Evolutionary conservation across 23 red algal species (phyloP).

Genomic region (Gracilaria gracilis): DNA sequence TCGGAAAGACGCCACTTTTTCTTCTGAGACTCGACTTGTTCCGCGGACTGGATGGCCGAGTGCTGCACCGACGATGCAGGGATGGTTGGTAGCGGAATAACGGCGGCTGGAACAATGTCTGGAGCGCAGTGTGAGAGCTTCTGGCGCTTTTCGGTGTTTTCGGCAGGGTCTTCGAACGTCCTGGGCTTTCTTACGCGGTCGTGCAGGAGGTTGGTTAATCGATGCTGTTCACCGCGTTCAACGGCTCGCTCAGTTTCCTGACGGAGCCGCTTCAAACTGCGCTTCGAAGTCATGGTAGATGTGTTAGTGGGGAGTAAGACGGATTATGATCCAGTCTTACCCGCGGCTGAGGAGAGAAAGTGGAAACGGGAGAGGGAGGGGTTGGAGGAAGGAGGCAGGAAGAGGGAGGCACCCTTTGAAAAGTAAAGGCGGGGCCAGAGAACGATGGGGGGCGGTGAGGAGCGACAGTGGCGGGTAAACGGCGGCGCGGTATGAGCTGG

Average conservation of each 20-base stretch:
- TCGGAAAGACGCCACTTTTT: conserved; percentile 47
- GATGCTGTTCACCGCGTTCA: conserved; percentile 32
- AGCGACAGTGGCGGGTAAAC: conserved; percentile 8
- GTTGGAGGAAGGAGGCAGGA: background rate
- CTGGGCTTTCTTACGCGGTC: conserved; percentile 62
- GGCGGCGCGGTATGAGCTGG: background rate
- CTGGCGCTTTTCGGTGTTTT: background rate
- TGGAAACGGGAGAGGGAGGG: background rate
- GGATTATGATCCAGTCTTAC: conserved; percentile 40
- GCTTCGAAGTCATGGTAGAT: conserved; percentile 3
- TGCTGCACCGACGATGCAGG: background rate
- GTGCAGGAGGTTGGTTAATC: conserved; percentile 28
- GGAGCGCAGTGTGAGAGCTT: background rate
- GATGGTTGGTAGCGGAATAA: background rate
- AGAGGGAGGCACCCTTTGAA: background rate
- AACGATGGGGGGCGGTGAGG: background rate
- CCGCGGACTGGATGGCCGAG: background rate
- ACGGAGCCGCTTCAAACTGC: conserved; percentile 13
- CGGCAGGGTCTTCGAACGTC: background rate
- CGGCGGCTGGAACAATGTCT: background rate
- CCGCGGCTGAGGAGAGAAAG: background rate
- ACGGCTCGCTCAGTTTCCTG: conserved; percentile 25
- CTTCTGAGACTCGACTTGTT: conserved; percentile 39
- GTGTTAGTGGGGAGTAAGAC: background rate
- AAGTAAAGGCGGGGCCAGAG: background rate